Conservation (phyloP, 2,329 filamentous ascomycete species). For the Talaromyces atroroseus region DNA sequence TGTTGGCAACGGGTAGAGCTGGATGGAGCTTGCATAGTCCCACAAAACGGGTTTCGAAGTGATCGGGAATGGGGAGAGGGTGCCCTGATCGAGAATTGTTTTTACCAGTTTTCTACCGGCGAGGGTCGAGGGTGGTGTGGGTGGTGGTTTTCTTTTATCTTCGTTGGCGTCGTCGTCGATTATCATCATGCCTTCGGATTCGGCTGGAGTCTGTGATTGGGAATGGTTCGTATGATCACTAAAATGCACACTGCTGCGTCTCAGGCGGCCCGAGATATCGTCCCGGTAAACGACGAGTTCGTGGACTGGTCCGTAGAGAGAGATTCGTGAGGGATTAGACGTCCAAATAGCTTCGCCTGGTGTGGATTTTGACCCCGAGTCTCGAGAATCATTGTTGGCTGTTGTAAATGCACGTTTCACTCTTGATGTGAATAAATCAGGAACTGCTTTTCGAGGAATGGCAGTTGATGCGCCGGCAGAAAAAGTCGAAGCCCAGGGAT, state of each 20-base stretch:
- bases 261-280: constrained; percentile 72
- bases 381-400: constrained; percentile 65
- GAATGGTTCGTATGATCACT: not conserved
- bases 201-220: not conserved
- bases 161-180: constrained; percentile 3
- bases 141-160: not conserved
- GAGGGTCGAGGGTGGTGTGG: constrained; percentile 24
- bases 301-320: constrained; percentile 79
- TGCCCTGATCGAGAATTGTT: constrained; percentile 84
- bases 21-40: constrained; percentile 73
- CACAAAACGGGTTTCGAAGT: constrained; percentile 75
- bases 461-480: constrained; percentile 43
- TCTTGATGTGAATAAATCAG: constrained; percentile 83
- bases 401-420: constrained; percentile 73
- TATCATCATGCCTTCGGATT: constrained; percentile 4
- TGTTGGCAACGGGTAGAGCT: constrained; percentile 83
- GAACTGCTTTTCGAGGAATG: constrained; percentile 54
- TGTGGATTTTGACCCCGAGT: constrained; percentile 44
- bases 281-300: constrained; percentile 86
- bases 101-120: constrained; percentile 76
- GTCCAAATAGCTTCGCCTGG: constrained; percentile 79
- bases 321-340: constrained; percentile 75
- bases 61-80: constrained; percentile 81
- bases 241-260: constrained; percentile 62
- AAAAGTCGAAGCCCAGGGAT: constrained; percentile 92